Evolutionary conservation across 306 rosid genomes (phyloP), one percentile per base, ranked within the genome.

Genomic region (Quercus bicolor): DNA sequence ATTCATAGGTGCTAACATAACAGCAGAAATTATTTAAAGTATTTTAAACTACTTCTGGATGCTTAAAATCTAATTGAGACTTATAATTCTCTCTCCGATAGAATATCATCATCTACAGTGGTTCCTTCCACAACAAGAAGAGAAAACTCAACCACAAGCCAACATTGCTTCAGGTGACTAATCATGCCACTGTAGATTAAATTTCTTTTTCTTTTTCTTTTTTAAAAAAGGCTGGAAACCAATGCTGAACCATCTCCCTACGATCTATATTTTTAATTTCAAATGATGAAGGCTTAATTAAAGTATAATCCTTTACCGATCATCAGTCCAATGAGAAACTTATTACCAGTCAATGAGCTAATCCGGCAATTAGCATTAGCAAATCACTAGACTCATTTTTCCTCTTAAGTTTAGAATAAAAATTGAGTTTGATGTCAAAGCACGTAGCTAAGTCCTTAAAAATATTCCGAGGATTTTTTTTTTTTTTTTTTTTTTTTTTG

Each of bases 341-440:
- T 53, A 72, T 68, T 56, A 26, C 24, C 31, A 21, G 10, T 14
- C 48, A 69, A 10, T 40, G 34, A 70, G 29, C 52, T 52, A 74
- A 23, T 14, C 37, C 28, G 57, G 56, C 26, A 40, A 53, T 14
- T 37, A 54, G 51, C 21, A n/a, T 74, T 28, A 15, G 61, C 26
- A 61, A 56, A n/a, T 34, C 52, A 66, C 72, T 66, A 18, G 18
- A 66, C 37, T 18, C 15, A 16, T 3, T 3, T 33, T 66, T 66
- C 72, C 18, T 19, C 37, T 66, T 66, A 23, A n/a, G 72, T 66
- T 34, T 70, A 78, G 71, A 52, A 57, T n/a, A n/a, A 78, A 69
- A 26, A 66, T 45, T 8, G 23, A 33, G 10, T 34, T 34, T 34
- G 13, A 37, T 37, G 26, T 34, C 26, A 19, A 33, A 66, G 72